A percentile compares a stretch with the other conserved stretches of the same genome.
These are phyloP conservation scores for Lactarius hengduanensis DNA, from an alignment of 768 basidiomycete species.

Conservation along the genomic window DNA sequence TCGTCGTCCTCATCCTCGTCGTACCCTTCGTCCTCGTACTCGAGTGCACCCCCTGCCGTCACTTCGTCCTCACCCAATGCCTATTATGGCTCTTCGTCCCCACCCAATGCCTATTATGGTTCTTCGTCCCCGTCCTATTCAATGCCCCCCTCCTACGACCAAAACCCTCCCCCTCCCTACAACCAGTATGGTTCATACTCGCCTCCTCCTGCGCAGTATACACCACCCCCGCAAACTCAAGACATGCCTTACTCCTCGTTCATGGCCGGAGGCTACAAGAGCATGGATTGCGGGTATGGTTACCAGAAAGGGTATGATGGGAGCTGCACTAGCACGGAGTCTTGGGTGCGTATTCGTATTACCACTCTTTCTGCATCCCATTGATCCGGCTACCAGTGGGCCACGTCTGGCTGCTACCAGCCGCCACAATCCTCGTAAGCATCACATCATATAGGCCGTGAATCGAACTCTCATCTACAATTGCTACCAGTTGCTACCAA, in stretches of 20 bases:
- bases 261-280: conserved; percentile 61
- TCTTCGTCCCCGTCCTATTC: conserved; percentile 27
- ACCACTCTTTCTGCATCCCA: not conserved
- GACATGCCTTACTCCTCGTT: conserved; percentile 49
- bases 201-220: conserved; percentile 34
- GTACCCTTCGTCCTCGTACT: conserved; percentile 35
- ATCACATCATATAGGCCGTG: not conserved
- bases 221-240: conserved; percentile 33
- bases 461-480: not conserved
- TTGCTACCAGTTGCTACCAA: conserved; percentile 29
- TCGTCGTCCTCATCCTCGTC: not conserved
- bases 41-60: conserved; percentile 35
- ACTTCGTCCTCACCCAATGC: conserved; percentile 6
- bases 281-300: conserved; percentile 70
- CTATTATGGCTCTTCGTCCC: conserved; percentile 7
- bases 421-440: conserved; percentile 3
- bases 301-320: conserved; percentile 56
- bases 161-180: conserved; percentile 20
- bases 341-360: conserved; percentile 54
- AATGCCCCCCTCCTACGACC: conserved; percentile 35
- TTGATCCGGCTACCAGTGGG: conserved; percentile 7
- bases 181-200: conserved; percentile 22
- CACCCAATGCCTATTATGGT: conserved; percentile 9
- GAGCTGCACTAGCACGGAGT: conserved; percentile 46
- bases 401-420: conserved; percentile 23